These are phyloP conservation scores for Salix udensis DNA, from an alignment of 345 rosid genomes.

Conservation along the genomic window DNA sequence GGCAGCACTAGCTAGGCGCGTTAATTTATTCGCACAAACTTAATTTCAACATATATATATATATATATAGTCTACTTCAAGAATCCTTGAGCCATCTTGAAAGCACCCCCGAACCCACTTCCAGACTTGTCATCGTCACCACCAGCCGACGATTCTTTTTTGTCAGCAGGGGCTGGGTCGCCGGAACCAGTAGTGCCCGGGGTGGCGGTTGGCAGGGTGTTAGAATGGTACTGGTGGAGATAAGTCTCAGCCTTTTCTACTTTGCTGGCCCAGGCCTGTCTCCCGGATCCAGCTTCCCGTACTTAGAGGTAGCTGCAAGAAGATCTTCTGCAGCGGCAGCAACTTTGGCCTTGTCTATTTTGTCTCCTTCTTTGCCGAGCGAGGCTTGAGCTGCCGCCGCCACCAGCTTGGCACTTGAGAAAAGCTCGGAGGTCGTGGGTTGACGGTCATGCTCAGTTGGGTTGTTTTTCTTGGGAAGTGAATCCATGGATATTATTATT, in stretches of 20 bases:
- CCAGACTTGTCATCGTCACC: constrained; percentile 35
- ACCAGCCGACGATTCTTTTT: neutral
- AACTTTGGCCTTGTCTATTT: constrained; percentile 51
- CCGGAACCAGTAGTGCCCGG: constrained; percentile 22
- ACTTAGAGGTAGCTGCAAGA: constrained; percentile 55
- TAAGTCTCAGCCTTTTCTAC: constrained; percentile 64
- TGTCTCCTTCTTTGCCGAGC: constrained; percentile 33
- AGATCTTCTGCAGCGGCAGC: constrained; percentile 63
- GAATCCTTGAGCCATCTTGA: constrained; percentile 47
- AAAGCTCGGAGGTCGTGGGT: constrained; percentile 48
- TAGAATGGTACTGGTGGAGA: constrained; percentile 47
- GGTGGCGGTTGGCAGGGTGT: constrained; percentile 35
- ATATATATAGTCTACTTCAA: neutral
- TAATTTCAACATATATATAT: neutral
- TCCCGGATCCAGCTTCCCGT: constrained; percentile 58
- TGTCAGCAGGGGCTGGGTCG: constrained; percentile 1
- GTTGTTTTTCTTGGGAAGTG: constrained; percentile 1
- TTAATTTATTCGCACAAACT: neutral
- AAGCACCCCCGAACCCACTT: constrained; percentile 44
- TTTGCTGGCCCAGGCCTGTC: constrained; percentile 54
- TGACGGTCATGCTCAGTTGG: constrained; percentile 23
- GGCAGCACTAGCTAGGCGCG: neutral
- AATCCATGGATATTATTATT: constrained; percentile 19
- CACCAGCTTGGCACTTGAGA: constrained; percentile 59
- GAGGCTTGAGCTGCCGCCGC: constrained; percentile 57